A percentile compares a stretch with the other conserved stretches of the same genome.
These are phyloP conservation scores for Dipodascus albidus DNA, from an alignment of 805 yeast species.

Conservation along the genomic window DNA sequence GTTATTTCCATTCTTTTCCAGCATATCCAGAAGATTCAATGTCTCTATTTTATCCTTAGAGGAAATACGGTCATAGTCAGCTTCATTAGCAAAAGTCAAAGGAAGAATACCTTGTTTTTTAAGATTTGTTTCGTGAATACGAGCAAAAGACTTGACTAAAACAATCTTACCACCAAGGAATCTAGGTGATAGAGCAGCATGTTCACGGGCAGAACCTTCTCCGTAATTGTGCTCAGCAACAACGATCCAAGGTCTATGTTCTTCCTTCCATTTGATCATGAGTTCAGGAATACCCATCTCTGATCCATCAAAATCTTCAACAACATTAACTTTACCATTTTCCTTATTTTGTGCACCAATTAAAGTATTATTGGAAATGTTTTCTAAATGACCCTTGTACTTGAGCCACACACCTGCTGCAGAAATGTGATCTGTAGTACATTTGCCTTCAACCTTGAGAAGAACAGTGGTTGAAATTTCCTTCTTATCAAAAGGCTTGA, in stretches of 20 bases:
- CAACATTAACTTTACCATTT: slow-evolving; percentile 90
- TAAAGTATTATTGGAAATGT: slow-evolving; percentile 87
- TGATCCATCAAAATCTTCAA: slow-evolving; percentile 75
- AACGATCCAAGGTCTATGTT: slow-evolving; percentile 79
- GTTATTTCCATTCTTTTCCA: slow-evolving; percentile 72
- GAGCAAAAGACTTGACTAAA: slow-evolving; percentile 88
- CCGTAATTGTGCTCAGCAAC: slow-evolving; percentile 98
- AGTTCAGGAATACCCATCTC: slow-evolving; percentile 82
- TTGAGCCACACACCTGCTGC: slow-evolving; percentile 99
- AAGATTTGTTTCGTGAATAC: slow-evolving; percentile 96
- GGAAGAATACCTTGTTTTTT: slow-evolving; percentile 98
- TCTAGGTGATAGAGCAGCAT: slow-evolving; percentile 92
- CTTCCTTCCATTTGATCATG: slow-evolving; percentile 91
- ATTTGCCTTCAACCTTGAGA: slow-evolving; percentile 91
- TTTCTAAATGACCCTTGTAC: slow-evolving; percentile 95
- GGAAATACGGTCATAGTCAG: slow-evolving; percentile 71
- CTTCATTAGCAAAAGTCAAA: slow-evolving; percentile 78
- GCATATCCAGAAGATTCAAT: slow-evolving; percentile 59
- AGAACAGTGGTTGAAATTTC: slow-evolving; percentile 69
- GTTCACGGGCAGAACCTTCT: slow-evolving; percentile 99
- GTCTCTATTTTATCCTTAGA: slow-evolving; percentile 75
- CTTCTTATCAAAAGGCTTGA: slow-evolving; percentile 73
- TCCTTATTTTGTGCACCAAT: slow-evolving; percentile 97
- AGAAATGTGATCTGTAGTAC: slow-evolving; percentile 97
- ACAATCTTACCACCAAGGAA: slow-evolving; percentile 86